Evolutionary conservation across 2,329 filamentous ascomycete species (phyloP), one percentile per base, ranked within the genome.

Genomic region (Epichloe scottii): DNA sequence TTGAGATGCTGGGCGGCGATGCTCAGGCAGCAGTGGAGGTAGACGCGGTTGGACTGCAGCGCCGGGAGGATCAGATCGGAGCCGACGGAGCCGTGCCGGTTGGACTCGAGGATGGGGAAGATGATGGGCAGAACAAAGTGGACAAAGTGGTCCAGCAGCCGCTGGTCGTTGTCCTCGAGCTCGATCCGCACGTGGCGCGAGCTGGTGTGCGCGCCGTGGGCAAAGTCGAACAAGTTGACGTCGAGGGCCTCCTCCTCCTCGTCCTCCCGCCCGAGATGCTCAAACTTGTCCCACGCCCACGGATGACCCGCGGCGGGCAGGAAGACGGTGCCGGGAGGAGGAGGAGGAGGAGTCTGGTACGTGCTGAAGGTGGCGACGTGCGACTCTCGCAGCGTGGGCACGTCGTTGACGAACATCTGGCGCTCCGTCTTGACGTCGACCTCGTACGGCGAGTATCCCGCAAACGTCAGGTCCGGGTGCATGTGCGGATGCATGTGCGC

Each of bases 401-500:
- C 78, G 64, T 96, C 87, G 62, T 96, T 89, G 68, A 96, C 83
- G 67, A 87, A 95, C 74, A 94, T 89, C 60, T 96, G 89, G 57
- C 88, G 79, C 71, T 96, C 91, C 1, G 90, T 96, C 77, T 91
- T 95, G 72, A 97, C 86, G 66, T 96, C 91, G 54, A 96, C 84
- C 68, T 96, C 91, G 65, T 94, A 96, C 0, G 90, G 89, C 19
- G 85, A 79, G 66, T 78, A 85, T 56, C 78, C 71, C 56, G 66
- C 66, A 53, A 77, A 76, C 68, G 78, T 74, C 62, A 79, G 68
- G 65, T 85, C 77, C 12, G 80, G 68, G 65, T 85, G 77, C 14
- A 75, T 70, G 57, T 78, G 85, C 69, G 84, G 78, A 70, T 78
- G 76, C 69, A 84, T 78, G 71, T 78, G 76, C 17, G 72, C 69